Evolutionary conservation across 1,284 basidiomycete genomes (phyloP).

Genomic region (Psilocybe mexicana): DNA sequence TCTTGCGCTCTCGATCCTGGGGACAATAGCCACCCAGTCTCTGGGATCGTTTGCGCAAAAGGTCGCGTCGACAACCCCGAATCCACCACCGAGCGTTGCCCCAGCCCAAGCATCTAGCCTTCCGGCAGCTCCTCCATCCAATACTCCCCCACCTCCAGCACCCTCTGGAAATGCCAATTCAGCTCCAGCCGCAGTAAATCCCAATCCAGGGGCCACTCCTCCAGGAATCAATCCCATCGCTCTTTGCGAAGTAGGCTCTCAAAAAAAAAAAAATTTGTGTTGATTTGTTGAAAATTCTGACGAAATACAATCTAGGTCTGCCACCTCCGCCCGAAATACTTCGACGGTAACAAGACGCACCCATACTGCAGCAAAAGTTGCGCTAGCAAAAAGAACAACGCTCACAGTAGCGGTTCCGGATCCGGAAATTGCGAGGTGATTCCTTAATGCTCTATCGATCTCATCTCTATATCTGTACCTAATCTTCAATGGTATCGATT

Average conservation of each 20-base stretch:
- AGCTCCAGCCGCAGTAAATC: background rate
- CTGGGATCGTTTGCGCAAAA: constrained; percentile 33
- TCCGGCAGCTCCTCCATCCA: constrained; percentile 25
- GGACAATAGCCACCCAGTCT: constrained; percentile 49
- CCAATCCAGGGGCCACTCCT: constrained; percentile 6
- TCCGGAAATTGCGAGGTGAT: constrained; percentile 39
- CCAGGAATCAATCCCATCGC: constrained; percentile 26
- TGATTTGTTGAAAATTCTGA: background rate
- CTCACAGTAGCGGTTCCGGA: constrained; percentile 8
- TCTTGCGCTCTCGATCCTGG: constrained; percentile 51
- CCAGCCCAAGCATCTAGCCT: constrained; percentile 23
- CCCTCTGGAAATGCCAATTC: constrained; percentile 11
- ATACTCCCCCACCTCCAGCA: constrained; percentile 23
- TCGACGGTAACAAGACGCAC: constrained; percentile 44
- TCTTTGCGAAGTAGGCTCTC: constrained; percentile 39
- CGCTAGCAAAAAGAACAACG: constrained; percentile 37
- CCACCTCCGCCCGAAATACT: constrained; percentile 51
- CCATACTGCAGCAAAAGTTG: constrained; percentile 48
- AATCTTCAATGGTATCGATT: constrained; percentile 22
- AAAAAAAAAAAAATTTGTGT: background rate
- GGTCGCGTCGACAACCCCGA: constrained; percentile 22
- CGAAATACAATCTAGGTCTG: constrained; percentile 30
- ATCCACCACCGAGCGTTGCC: constrained; percentile 26
- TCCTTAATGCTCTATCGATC: constrained; percentile 7
- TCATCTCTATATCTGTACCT: constrained; percentile 4